Base-by-base conservation (phyloP, 2,329 filamentous ascomycete species). In the Plectosphaerella sp. region DNA sequence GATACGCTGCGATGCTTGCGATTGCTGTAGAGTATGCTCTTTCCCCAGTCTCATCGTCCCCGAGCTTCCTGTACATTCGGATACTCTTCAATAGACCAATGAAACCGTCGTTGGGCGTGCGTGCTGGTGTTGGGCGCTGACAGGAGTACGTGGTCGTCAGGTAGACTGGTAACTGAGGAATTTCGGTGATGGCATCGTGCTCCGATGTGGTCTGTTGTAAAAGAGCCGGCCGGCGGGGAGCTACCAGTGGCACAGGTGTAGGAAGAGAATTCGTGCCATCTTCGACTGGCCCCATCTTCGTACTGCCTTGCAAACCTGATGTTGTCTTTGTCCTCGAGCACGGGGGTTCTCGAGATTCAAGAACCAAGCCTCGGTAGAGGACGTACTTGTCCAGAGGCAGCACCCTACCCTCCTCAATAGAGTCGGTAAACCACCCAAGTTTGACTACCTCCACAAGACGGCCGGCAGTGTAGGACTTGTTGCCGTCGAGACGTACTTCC, bases 1-100 rank as follows among this genome's bases (percentile, higher is more conserved):
- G 91, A 61, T 97, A 97, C 1, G 93, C 89, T 4, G 89, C 83
- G 16, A 99, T 68, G 0, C 89, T 74, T 6, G 94, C 91, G 58
- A 97, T 96, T 12, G 88, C 86, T 2, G 88, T 91, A 28, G 88
- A 92, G 65, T 97, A 97, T 0, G 93, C 91, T 47, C 91, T 82
- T 0, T 92, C 84, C 2, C 90, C 91, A 53, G 95, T 84, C 46
- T 88, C 78, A 60, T 97, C 91, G 9, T 84, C 82, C 1, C 80
- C 84, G 2, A 97, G 74, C 15, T 83, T 77, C 20, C 93, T 82
- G 3, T 86, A 78, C 2, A 81, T 82, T 45, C 87, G 83, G 58
- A 97, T 90, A 54, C 87, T 86, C 59, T 84, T 81, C 5, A 99
- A 77, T 54, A 88, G 78, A 1, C 79, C 70, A 42, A 97, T 82